These are phyloP conservation scores for Morella rubra DNA, from an alignment of 306 rosid genomes.

Conservation along the genomic window DNA sequence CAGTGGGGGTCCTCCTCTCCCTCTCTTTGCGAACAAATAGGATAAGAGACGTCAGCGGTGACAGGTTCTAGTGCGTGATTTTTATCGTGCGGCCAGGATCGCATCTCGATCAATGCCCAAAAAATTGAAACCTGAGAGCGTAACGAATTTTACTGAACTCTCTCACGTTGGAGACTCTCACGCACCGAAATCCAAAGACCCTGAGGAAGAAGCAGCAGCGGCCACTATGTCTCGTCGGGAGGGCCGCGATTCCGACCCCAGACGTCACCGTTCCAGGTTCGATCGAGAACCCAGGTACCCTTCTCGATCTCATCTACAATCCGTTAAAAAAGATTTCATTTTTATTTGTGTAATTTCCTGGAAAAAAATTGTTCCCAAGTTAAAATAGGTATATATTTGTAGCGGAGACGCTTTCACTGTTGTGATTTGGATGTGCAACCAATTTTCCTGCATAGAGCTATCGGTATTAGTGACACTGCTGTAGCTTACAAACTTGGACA, in stretches of 20 bases:
- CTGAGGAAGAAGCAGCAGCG: background rate
- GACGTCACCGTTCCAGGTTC: slow-evolving; percentile 66
- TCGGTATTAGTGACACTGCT: too few relatives aligned
- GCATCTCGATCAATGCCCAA: background rate
- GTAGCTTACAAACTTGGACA: too few relatives aligned
- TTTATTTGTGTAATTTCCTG: background rate
- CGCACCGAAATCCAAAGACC: background rate
- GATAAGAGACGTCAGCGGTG: background rate
- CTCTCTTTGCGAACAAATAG: background rate
- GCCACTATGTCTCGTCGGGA: slow-evolving; percentile 67
- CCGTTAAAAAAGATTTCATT: background rate
- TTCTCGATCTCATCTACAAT: background rate
- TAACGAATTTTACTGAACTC: background rate
- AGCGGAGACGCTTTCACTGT: background rate
- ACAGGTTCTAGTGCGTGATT: background rate
- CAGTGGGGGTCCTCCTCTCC: too few relatives aligned
- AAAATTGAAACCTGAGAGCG: background rate
- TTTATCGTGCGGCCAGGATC: background rate
- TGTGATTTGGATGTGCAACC: background rate
- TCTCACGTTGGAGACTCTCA: background rate
- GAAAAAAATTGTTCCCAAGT: background rate
- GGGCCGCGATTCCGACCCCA: slow-evolving; percentile 61
- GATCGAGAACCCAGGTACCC: slow-evolving; percentile 76
- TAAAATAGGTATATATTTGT: background rate
- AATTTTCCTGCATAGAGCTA: background rate